A percentile compares a stretch with the other conserved stretches of the same genome.
Evolutionary conservation across 176 grass and related monocot genomes (phyloP).

Genomic region (Aegilops tauschii): DNA sequence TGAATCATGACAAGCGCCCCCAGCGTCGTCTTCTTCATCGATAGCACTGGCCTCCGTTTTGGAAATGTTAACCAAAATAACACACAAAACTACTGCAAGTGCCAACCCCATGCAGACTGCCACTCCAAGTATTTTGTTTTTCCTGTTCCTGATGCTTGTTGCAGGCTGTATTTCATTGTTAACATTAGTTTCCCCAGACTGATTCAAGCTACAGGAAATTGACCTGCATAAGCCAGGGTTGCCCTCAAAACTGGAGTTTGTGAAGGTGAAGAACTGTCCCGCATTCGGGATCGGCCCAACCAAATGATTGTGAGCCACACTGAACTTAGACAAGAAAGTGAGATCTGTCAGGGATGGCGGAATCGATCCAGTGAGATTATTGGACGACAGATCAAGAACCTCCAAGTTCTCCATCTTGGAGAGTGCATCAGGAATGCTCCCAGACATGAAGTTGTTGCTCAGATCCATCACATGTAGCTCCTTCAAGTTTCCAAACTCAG

Average conservation of each 20-base stretch:
- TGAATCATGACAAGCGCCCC: conserved; percentile 37
- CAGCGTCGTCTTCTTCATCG: conserved; percentile 46
- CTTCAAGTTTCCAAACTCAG: conserved; percentile 77
- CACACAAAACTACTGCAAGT: conserved; percentile 54
- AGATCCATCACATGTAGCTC: conserved; percentile 90
- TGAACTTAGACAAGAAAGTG: conserved; percentile 96
- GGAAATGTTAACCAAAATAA: conserved; percentile 80
- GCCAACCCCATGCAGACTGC: conserved; percentile 68
- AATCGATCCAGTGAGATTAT: conserved; percentile 81
- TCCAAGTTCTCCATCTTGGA: conserved; percentile 90
- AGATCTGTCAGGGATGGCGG: conserved; percentile 66
- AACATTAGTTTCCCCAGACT: conserved; percentile 8
- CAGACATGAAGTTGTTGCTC: conserved; percentile 76
- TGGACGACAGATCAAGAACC: conserved; percentile 83
- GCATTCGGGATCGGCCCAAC: conserved; percentile 62
- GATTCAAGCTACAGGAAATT: conserved; percentile 50
- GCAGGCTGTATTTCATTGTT: not conserved
- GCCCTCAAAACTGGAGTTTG: conserved; percentile 88
- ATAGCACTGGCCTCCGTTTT: conserved; percentile 48
- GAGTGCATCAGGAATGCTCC: conserved; percentile 66
- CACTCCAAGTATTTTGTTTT: conserved; percentile 73
- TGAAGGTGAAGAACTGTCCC: conserved; percentile 87
- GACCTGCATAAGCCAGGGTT: conserved; percentile 75
- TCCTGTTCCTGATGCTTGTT: conserved; percentile 39
- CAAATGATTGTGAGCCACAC: conserved; percentile 80